A percentile compares a stretch with the other conserved stretches of the same genome.
phyloP scores from a whole-genome alignment of 1,139 yeast species.

The Hyphopichia pseudoburtonii region DNA sequence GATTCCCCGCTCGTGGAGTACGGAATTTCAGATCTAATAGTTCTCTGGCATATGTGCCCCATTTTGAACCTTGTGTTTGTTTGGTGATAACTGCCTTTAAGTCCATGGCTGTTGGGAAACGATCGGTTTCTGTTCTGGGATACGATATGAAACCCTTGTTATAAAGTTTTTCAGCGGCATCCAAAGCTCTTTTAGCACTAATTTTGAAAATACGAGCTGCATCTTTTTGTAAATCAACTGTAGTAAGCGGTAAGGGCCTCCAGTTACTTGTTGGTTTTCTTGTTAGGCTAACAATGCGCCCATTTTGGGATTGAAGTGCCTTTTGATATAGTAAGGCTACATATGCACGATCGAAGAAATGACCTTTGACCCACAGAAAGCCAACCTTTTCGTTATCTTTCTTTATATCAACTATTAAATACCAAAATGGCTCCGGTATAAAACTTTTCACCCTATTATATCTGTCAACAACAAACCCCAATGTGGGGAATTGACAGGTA shows the following conservation, averaged over 20 bases:
- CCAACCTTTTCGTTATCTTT: conserved; percentile 37
- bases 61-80: conserved; percentile 50
- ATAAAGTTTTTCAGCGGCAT: conserved; percentile 83
- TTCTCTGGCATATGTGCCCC: conserved; percentile 50
- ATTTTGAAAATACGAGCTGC: conserved; percentile 74
- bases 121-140: conserved; percentile 97
- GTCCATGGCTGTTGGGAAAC: conserved; percentile 76
- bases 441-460: conserved; percentile 74
- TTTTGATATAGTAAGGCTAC: conserved; percentile 65
- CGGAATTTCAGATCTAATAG: conserved; percentile 40
- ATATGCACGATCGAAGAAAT: conserved; percentile 69
- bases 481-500: conserved; percentile 94
- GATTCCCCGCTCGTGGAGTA: conserved; percentile 73
- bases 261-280: conserved; percentile 71
- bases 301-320: conserved; percentile 51
- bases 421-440: conserved; percentile 81
- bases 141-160: conserved; percentile 86
- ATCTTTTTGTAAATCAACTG: conserved; percentile 90
- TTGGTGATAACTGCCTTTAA: conserved; percentile 56
- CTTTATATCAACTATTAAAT: conserved; percentile 51
- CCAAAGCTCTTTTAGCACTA: conserved; percentile 80
- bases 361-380: conserved; percentile 69
- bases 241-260: conserved; percentile 88
- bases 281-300: conserved; percentile 50
- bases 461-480: conserved; percentile 96